These are phyloP conservation scores for Zygosaccharomyces siamensis DNA, from an alignment of 805 yeast genomes.

Conservation along the genomic window DNA sequence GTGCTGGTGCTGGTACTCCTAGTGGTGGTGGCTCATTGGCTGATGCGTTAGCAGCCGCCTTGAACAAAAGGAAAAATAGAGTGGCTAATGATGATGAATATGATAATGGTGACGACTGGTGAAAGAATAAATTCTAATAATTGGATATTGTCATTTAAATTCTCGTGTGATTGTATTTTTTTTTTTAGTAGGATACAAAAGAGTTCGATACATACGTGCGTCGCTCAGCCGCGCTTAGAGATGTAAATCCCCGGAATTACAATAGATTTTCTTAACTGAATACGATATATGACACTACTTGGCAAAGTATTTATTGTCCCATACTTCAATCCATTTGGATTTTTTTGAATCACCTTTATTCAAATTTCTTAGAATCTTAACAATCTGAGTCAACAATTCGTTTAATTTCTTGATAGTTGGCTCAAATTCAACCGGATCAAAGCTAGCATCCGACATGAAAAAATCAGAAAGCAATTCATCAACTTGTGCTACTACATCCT, in stretches of 20 bases:
- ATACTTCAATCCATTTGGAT: slow-evolving; percentile 35
- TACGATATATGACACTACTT: not conserved
- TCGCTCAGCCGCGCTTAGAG: not conserved
- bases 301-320: slow-evolving; percentile 32
- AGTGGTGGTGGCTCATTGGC: slow-evolving; percentile 64
- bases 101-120: slow-evolving; percentile 79
- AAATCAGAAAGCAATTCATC: slow-evolving; percentile 59
- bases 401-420: slow-evolving; percentile 27
- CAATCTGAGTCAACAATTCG: slow-evolving; percentile 26
- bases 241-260: not conserved
- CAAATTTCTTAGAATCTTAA: slow-evolving; percentile 40
- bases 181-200: not conserved
- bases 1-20: slow-evolving; percentile 37
- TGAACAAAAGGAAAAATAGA: slow-evolving; percentile 74
- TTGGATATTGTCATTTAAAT: not conserved
- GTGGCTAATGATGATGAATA: slow-evolving; percentile 82
- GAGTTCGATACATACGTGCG: not conserved
- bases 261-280: not conserved
- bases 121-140: not conserved
- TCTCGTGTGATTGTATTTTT: not conserved
- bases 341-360: slow-evolving; percentile 50
- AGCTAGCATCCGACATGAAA: slow-evolving; percentile 37
- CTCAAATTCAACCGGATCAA: slow-evolving; percentile 35
- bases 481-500: slow-evolving; percentile 40
- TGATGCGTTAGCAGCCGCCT: slow-evolving; percentile 83